Evolutionary conservation across 2,329 filamentous ascomycete species (phyloP).

Genomic region (Lecanicillium sp.): DNA sequence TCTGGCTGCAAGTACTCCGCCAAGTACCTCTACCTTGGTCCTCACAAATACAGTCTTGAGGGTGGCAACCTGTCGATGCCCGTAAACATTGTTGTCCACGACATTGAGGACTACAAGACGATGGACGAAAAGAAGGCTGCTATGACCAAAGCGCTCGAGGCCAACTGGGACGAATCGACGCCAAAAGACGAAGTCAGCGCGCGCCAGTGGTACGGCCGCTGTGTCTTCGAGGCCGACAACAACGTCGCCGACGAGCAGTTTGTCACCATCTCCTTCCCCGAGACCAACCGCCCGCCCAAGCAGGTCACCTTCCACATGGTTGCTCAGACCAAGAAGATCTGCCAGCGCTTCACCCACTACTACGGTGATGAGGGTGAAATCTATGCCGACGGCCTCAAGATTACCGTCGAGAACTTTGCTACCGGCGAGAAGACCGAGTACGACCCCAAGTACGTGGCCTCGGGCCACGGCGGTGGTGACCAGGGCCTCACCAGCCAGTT

Average conservation of each 20-base stretch:
- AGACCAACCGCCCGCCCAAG: conserved; percentile 63
- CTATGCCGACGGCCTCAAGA: conserved; percentile 71
- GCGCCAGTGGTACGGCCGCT: conserved; percentile 82
- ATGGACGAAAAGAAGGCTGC: conserved; percentile 34
- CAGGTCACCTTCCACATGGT: conserved; percentile 92
- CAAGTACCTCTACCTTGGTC: conserved; percentile 71
- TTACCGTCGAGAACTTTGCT: conserved; percentile 61
- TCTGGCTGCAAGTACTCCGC: conserved; percentile 77
- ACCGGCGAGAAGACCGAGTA: conserved; percentile 28
- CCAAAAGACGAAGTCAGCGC: conserved; percentile 41
- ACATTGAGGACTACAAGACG: conserved; percentile 72
- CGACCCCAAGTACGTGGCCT: conserved; percentile 28
- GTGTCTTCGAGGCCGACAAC: conserved; percentile 90
- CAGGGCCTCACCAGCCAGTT: conserved; percentile 70
- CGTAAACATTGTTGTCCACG: conserved; percentile 80
- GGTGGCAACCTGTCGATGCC: conserved; percentile 72
- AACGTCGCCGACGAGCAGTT: conserved; percentile 90
- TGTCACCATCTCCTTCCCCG: conserved; percentile 83
- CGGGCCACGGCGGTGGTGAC: conserved; percentile 37
- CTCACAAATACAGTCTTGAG: conserved; percentile 52
- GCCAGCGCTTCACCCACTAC: conserved; percentile 75
- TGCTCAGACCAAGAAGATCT: conserved; percentile 80
- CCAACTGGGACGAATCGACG: conserved; percentile 48
- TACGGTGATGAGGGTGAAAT: conserved; percentile 87
- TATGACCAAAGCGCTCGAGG: conserved; percentile 37